Evolutionary conservation across 331 rosid species (phyloP).

Genomic region (Telfairia occidentalis): DNA sequence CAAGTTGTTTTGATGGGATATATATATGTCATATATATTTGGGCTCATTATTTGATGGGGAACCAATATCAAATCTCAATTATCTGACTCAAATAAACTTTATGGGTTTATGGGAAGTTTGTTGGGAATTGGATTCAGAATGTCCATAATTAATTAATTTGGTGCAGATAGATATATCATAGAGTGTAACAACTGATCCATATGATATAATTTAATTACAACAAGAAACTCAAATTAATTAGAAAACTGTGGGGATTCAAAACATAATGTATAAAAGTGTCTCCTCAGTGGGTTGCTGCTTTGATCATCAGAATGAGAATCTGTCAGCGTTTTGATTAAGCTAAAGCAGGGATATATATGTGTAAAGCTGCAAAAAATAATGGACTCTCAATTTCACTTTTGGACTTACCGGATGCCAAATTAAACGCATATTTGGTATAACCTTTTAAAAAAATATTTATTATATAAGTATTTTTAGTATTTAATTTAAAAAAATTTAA

Average conservation of each 20-base stretch:
- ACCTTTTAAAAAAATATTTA: no score
- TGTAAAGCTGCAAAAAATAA: neutral
- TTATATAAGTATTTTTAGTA: no score
- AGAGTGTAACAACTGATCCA: neutral
- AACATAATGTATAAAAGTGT: neutral
- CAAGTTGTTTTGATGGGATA: neutral
- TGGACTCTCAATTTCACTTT: neutral
- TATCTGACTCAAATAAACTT: neutral
- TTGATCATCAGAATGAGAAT: neutral
- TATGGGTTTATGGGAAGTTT: neutral
- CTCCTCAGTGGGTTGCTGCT: neutral
- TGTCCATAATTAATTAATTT: no score
- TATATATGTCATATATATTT: neutral
- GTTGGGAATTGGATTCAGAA: neutral
- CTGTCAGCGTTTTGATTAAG: neutral
- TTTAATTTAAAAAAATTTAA: no score
- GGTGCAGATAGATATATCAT: neutral
- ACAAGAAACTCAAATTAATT: no score
- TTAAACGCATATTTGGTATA: no score
- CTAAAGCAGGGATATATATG: neutral
- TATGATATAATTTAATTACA: no score
- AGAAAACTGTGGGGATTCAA: neutral
- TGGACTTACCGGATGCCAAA: no score
- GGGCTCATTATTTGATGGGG: neutral
- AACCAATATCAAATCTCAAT: neutral